Conservation (phyloP, 1,284 basidiomycete genomes). For the Hymenochaete sp. region DNA sequence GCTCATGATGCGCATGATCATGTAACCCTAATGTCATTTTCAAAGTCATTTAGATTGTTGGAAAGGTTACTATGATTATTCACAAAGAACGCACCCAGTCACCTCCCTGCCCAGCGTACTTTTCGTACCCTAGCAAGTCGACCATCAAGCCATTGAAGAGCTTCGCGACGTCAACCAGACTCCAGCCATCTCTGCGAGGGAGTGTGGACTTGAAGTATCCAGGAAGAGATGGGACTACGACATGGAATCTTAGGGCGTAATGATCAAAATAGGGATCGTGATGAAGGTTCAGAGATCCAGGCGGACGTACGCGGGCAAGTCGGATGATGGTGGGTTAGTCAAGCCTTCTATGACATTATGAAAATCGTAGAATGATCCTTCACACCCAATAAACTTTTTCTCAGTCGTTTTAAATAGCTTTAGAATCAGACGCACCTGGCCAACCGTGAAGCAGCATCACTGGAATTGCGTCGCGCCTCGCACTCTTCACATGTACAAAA, state of each 20-base stretch:
- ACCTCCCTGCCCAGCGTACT: slow-evolving; percentile 22
- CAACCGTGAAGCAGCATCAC: slow-evolving; percentile 23
- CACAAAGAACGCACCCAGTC: slow-evolving; percentile 23
- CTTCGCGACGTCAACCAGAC: slow-evolving; percentile 19
- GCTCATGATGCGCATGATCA: slow-evolving; percentile 19
- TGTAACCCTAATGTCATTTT: slow-evolving; percentile 18
- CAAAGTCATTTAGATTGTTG: too few species aligned
- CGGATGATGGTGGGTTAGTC: slow-evolving; percentile 18
- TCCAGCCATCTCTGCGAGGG: slow-evolving; percentile 19
- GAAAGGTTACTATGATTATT: not conserved
- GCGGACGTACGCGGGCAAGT: slow-evolving; percentile 20
- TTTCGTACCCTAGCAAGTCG: slow-evolving; percentile 21
- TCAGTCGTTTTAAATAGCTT: not conserved
- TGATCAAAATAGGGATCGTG: not conserved
- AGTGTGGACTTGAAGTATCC: slow-evolving; percentile 22
- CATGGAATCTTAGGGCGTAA: slow-evolving; percentile 19
- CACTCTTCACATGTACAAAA: slow-evolving; percentile 21
- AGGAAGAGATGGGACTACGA: slow-evolving; percentile 23
- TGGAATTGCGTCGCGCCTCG: slow-evolving; percentile 20
- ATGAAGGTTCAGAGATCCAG: slow-evolving; percentile 1
- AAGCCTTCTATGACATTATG: slow-evolving; percentile 22
- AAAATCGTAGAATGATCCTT: slow-evolving; percentile 24
- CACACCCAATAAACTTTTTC: not conserved
- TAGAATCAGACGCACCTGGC: slow-evolving; percentile 18
- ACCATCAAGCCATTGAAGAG: slow-evolving; percentile 23